These are phyloP conservation scores for Acanthamoeba castellanii DNA, from an alignment of 208 protist genomes.

Conservation along the genomic window DNA sequence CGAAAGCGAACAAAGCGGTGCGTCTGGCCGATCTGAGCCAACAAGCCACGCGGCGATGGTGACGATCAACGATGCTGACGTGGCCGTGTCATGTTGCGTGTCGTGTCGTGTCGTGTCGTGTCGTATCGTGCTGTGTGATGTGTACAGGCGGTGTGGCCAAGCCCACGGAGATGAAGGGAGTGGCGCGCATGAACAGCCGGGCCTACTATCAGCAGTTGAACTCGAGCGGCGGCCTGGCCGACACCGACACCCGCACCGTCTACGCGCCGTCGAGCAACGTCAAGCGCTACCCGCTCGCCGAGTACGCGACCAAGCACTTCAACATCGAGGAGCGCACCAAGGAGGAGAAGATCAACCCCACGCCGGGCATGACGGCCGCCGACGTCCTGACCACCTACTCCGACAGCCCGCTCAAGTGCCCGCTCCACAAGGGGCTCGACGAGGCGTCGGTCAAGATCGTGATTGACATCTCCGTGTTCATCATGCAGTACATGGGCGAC, in stretches of 20 bases:
- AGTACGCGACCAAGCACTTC: conserved; percentile 21
- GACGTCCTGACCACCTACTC: neutral
- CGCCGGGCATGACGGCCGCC: neutral
- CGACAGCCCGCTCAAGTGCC: conserved; percentile 53
- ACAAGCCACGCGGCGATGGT: too few species aligned
- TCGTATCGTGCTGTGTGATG: neutral
- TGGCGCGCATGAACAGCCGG: neutral
- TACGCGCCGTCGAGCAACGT: neutral
- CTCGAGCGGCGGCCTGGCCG: neutral
- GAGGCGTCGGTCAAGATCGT: conserved; percentile 20
- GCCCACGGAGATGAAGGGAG: conserved; percentile 42
- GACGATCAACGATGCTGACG: too few species aligned
- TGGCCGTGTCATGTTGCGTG: neutral
- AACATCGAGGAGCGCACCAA: conserved; percentile 54
- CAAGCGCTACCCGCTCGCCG: neutral
- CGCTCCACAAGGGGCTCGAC: conserved; percentile 14
- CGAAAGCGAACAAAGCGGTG: too few species aligned
- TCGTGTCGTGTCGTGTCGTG: too few species aligned
- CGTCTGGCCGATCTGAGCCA: too few species aligned
- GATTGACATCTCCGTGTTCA: neutral
- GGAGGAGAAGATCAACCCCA: conserved; percentile 52
- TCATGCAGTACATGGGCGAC: conserved; percentile 81
- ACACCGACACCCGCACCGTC: neutral
- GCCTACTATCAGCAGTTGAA: neutral
- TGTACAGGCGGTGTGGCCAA: neutral